Conservation (phyloP, 257 asterid genomes). For the Schizonepeta tenuifolia region DNA sequence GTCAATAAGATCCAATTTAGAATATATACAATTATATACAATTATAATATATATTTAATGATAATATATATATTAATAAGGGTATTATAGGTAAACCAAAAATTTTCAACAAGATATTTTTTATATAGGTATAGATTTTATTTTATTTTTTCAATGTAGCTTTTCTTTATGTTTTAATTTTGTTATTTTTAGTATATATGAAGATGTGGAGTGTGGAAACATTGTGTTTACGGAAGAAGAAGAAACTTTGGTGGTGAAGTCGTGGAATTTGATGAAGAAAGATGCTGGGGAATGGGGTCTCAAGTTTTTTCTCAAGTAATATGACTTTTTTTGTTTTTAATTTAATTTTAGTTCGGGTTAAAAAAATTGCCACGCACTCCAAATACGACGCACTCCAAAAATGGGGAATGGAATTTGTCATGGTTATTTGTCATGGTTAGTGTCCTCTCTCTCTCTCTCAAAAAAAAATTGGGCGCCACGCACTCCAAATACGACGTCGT, state of each 20-base stretch:
- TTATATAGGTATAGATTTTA: no score
- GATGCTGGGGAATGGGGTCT: slow-evolving; percentile 88
- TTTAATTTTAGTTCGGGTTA: slow-evolving; percentile 15
- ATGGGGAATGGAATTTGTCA: no score
- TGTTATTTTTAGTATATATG: not conserved
- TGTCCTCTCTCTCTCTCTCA: no score
- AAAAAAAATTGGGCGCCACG: slow-evolving; percentile 54
- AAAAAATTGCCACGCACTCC: no score
- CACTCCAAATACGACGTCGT: slow-evolving; percentile 76
- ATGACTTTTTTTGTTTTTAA: no score
- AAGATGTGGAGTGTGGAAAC: slow-evolving; percentile 24
- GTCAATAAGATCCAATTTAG: no score
- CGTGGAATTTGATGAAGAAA: slow-evolving; percentile 91
- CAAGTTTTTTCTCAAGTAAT: slow-evolving; percentile 75
- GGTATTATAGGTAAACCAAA: no score
- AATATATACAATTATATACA: no score
- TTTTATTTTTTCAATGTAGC: fast-evolving
- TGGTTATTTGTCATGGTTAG: slow-evolving; percentile 76
- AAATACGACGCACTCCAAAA: no score
- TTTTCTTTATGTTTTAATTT: not conserved
- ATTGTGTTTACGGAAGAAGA: slow-evolving; percentile 66
- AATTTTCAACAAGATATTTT: no score
- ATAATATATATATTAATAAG: no score
- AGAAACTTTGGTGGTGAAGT: slow-evolving; percentile 77
- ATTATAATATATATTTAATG: no score